Conservation (phyloP, 768 basidiomycete genomes). For the Russula abietina region DNA sequence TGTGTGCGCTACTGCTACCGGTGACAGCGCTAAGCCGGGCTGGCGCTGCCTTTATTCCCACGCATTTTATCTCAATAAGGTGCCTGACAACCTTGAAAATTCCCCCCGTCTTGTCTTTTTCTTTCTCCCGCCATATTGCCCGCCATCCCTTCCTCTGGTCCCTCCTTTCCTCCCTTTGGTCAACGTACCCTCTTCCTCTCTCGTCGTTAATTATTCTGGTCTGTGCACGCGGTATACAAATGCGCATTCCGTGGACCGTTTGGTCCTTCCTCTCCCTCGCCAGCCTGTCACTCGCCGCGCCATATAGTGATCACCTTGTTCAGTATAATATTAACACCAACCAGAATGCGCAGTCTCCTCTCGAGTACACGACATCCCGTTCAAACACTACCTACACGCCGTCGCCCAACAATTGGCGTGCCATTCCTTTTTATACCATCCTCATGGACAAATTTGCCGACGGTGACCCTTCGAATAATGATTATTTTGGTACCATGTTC, state of each 20-base stretch:
- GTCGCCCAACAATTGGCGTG: constrained; percentile 83
- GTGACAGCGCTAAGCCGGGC: neutral
- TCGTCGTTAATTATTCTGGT: neutral
- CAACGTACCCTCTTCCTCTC: neutral
- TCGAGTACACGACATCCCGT: constrained; percentile 61
- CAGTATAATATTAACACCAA: constrained; percentile 79
- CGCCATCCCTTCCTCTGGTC: neutral
- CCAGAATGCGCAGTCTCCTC: constrained; percentile 57
- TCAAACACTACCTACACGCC: constrained; percentile 62
- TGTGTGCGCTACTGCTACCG: neutral
- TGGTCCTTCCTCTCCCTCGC: constrained; percentile 37
- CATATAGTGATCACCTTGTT: constrained; percentile 58
- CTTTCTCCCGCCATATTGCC: neutral
- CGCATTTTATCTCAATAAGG: neutral
- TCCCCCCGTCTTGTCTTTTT: neutral
- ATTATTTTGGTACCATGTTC: constrained; percentile 73
- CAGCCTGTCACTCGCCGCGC: constrained; percentile 46
- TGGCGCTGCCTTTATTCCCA: neutral
- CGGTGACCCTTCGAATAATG: constrained; percentile 87
- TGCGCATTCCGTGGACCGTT: constrained; percentile 37
- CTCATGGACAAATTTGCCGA: constrained; percentile 93
- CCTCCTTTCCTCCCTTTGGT: neutral
- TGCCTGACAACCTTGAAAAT: neutral
- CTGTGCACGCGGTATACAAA: neutral
- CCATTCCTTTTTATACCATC: constrained; percentile 71